Evolutionary conservation across 352 stramenopile species (phyloP), one percentile per base, ranked within the genome.

Genomic region (Globisporangium heterothallicum): DNA sequence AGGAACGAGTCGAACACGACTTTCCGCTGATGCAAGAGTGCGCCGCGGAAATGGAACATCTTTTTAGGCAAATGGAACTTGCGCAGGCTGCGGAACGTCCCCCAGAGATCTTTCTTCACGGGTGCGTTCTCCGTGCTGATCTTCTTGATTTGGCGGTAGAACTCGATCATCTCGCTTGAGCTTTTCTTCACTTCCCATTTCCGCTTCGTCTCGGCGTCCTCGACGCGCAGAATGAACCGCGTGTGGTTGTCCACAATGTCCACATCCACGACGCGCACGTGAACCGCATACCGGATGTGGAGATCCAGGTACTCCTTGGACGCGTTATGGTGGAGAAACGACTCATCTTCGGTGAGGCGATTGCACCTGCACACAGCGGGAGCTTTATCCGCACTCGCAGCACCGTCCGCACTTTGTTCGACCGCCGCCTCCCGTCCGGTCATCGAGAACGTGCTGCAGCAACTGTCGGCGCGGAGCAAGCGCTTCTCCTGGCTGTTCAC

Each of bases 1-100:
- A 88, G 61, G 26, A 86, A 81, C 58, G 77, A 85, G 57, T 87
- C 76, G 45, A 84, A 85, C n/a, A 84, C 66, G 2, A 81, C 69
- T 36, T 70, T 68, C 19, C 74, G 68, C 64, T 87, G 76, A 10
- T 75, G 63, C 30, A 68, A 74, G 18, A 85, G 53, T 10, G 72
- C 69, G 25, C 67, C 74, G 52, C 72, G 64, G 18, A 72, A 83
- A 48, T 74, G 62, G 45, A 87, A 71, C 27, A 82, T 56, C 25
- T 71, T 76, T 50, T 74, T 84, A 8, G 76, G 74, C 34, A 87
- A 56, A 6, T 72, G 59, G 47, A 75, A 81, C 14, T 67, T 69
- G 36, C 69, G 61, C 22, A 87, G 46, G 3, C 60, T 52, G 25
- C 72, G 59, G 36, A 87, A 74, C 30, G 76, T 79, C 1, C 76